Base-by-base conservation (phyloP, 176 grass and related monocot species). In the Alloteropsis semialata region DNA sequence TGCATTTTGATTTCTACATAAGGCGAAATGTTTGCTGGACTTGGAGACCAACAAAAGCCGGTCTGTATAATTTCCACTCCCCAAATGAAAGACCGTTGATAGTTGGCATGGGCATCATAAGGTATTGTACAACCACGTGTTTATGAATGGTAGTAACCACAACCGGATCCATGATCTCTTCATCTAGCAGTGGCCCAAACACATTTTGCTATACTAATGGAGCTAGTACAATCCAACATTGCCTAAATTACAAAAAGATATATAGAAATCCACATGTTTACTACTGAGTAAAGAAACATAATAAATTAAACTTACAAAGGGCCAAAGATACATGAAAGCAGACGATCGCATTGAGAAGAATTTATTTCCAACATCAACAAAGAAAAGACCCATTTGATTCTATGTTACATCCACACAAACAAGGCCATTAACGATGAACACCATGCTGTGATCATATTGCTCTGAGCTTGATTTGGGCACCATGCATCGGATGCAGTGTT, bases 401-500 rank as follows among this genome's bases (percentile, higher is more conserved):
- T 63, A 33, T 33, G 46, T 51, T 36, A 54, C 29, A 74, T 54
- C 9, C 8, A 25, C 0, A 43, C 19, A 46, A 65, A 11, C 9
- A 19, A 10, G 69, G 16, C 25, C 21, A 21, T 6, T 37, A 75
- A 36, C 0, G 24, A 22, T 15, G 10, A 41, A 60, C 44, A 13
- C 39, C 21, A 57, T 78, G 17, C 17, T 43, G 18, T 8, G 30
- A 62, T 93, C 60, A 88, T 34, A 91, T 46, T 30, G 51, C 59
- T 22, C 43, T 86, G 16, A 94, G 19, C 3, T 51, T 89, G 57
- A 94, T 62, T 8, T 54, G 87, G 28, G 87, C 90, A 3, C 93
- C 93, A 62, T 92, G 74, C 53, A 88, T 86, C 1, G 90, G 93
- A 2, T 88, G 66, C 21, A 95, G 0, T 1, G 79, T 86, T 43